Evolutionary conservation across 2,329 filamentous ascomycete genomes (phyloP).

Genomic region (Verticillium longisporum): DNA sequence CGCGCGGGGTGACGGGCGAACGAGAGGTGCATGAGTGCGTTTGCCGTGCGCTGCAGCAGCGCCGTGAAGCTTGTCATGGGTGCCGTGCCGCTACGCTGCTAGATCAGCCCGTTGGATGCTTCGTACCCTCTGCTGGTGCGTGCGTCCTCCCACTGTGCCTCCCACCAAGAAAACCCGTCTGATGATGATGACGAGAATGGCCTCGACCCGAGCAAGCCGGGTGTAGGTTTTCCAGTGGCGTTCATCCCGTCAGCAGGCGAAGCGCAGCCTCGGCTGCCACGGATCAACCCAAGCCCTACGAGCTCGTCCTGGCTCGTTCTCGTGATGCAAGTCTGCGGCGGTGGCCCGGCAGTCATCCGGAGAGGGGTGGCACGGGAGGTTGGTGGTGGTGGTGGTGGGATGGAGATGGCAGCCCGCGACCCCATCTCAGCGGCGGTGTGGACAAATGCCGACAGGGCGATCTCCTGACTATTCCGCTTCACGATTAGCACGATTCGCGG

Average conservation of each 20-base stretch:
- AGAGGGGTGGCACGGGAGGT: background rate
- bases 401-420: too few species aligned
- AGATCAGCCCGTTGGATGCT: background rate
- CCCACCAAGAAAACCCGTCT: background rate
- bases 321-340: background rate
- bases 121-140: too few species aligned
- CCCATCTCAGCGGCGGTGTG: constrained; percentile 10
- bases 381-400: constrained; percentile 1
- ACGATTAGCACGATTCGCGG: background rate
- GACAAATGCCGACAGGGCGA: constrained; percentile 14
- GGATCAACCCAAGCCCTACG: background rate
- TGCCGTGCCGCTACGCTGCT: background rate
- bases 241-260: background rate
- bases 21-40: background rate
- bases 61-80: background rate
- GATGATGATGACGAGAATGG: background rate
- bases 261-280: background rate
- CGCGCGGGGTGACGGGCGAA: background rate
- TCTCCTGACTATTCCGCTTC: constrained; percentile 15
- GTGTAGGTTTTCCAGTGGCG: background rate
- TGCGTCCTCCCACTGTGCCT: background rate
- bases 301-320: background rate
- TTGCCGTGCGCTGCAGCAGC: background rate
- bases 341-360: background rate
- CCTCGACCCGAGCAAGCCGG: background rate